Conservation (phyloP, 176 grass and related monocot genomes). For the Alloteropsis semialata region DNA sequence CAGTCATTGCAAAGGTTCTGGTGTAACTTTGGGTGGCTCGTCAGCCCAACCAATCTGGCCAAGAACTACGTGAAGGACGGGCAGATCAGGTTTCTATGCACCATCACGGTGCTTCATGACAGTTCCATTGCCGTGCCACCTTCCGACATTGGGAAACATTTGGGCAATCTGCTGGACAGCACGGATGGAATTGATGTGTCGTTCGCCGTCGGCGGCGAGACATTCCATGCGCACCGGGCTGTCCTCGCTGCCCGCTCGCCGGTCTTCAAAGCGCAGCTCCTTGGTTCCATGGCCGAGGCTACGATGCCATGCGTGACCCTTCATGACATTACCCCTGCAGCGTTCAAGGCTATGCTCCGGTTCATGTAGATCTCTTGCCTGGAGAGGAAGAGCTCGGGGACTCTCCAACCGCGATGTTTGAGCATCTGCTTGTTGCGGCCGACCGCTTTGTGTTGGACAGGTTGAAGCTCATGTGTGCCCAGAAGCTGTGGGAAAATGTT, state of each 20-base stretch:
- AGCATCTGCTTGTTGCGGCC: background rate
- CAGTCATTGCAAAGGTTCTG: no score
- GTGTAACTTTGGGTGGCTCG: no score
- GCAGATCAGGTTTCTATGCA: no score
- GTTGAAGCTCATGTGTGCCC: slow-evolving; percentile 35
- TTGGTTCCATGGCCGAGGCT: background rate
- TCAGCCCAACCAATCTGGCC: no score
- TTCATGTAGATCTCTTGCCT: slow-evolving; percentile 43
- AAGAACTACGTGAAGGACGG: no score
- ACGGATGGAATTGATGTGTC: no score
- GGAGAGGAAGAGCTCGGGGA: background rate
- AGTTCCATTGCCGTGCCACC: no score
- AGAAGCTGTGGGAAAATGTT: slow-evolving; percentile 29
- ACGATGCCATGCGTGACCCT: background rate
- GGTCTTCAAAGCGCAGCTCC: slow-evolving; percentile 25
- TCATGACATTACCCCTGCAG: background rate
- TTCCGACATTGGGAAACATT: no score
- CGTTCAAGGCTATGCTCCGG: slow-evolving; percentile 32
- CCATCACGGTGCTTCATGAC: no score
- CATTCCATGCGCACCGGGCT: background rate
- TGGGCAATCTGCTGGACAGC: no score
- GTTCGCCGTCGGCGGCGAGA: slow-evolving; percentile 17
- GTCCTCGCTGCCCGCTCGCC: slow-evolving; percentile 20
- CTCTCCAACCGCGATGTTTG: background rate
- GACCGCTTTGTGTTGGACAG: slow-evolving; percentile 33